Evolutionary conservation across 2,329 filamentous ascomycete genomes (phyloP).

Genomic region (Ascochyta viciae-villosae): DNA sequence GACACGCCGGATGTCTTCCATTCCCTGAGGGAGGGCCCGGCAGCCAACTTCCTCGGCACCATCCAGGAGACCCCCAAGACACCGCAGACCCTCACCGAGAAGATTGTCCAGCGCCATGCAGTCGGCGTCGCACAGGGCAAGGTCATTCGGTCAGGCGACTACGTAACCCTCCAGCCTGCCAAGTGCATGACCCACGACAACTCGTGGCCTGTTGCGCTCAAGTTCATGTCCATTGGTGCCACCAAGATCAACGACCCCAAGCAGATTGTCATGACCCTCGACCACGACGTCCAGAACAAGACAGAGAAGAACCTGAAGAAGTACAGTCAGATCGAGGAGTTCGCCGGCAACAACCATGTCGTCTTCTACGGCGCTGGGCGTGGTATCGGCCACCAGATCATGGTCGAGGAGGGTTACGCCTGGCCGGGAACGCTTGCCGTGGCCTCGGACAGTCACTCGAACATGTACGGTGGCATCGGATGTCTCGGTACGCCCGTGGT

Average conservation of each 20-base stretch:
- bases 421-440: slow-evolving; percentile 89
- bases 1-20: slow-evolving; percentile 59
- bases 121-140: slow-evolving; percentile 79
- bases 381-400: slow-evolving; percentile 90
- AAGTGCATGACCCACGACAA: slow-evolving; percentile 90
- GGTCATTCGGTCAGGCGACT: slow-evolving; percentile 79
- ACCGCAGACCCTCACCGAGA: slow-evolving; percentile 87
- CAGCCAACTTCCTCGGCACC: slow-evolving; percentile 75
- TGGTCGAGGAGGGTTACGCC: slow-evolving; percentile 83
- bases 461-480: slow-evolving; percentile 83
- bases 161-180: slow-evolving; percentile 76
- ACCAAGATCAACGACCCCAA: slow-evolving; percentile 72
- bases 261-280: slow-evolving; percentile 83
- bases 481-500: slow-evolving; percentile 83
- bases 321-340: slow-evolving; percentile 80
- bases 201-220: slow-evolving; percentile 75
- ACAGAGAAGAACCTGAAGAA: slow-evolving; percentile 80
- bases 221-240: slow-evolving; percentile 85
- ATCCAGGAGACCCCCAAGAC: slow-evolving; percentile 58
- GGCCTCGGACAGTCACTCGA: slow-evolving; percentile 78
- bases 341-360: slow-evolving; percentile 79
- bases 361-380: slow-evolving; percentile 78
- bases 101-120: slow-evolving; percentile 85
- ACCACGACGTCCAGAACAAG: slow-evolving; percentile 90
- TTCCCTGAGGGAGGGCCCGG: slow-evolving; percentile 66